A percentile compares a stretch with the other conserved stretches of the same genome.
phyloP scores from a whole-genome alignment of 495 filamentous ascomycete species.

The Penicillium goetzii region DNA sequence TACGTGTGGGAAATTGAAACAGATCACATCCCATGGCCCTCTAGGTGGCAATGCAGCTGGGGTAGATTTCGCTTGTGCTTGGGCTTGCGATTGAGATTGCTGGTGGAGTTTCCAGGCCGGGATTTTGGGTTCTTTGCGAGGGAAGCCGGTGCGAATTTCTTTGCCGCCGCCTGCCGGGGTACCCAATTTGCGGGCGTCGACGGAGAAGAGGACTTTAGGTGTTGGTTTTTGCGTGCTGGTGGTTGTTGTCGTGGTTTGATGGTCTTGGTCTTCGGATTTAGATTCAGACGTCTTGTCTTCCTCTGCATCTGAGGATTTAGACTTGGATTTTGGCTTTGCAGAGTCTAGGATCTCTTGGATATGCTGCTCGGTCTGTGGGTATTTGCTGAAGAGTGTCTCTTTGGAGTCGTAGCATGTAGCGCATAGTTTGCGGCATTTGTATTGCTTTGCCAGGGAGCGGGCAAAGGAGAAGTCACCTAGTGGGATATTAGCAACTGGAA shows the following conservation, averaged over 20 bases:
- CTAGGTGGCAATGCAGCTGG: conserved; percentile 27
- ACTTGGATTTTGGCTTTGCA: conserved; percentile 13
- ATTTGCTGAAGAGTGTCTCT: conserved; percentile 64
- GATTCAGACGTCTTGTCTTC: not conserved
- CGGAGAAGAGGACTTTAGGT: conserved; percentile 62
- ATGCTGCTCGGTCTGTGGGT: conserved; percentile 71
- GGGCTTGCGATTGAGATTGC: conserved; percentile 3
- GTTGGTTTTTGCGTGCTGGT: not conserved
- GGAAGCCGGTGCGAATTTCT: conserved; percentile 42
- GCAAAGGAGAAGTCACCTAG: conserved; percentile 86
- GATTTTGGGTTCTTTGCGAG: conserved; percentile 33
- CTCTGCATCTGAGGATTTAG: conserved; percentile 13
- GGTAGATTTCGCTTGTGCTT: conserved; percentile 4
- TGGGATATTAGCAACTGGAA: conserved; percentile 16
- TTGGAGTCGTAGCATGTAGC: conserved; percentile 65
- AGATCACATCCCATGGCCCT: conserved; percentile 68
- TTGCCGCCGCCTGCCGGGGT: conserved; percentile 45
- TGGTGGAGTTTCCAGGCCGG: conserved; percentile 39
- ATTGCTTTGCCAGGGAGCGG: conserved; percentile 69
- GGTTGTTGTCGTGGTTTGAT: not conserved
- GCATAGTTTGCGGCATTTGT: conserved; percentile 67
- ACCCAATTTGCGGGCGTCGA: conserved; percentile 76
- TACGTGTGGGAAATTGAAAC: conserved; percentile 97
- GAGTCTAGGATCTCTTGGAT: conserved; percentile 54
- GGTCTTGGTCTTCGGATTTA: conserved; percentile 2